phyloP scores from a whole-genome alignment of 352 stramenopile species.

The Pythium brachiatum region DNA sequence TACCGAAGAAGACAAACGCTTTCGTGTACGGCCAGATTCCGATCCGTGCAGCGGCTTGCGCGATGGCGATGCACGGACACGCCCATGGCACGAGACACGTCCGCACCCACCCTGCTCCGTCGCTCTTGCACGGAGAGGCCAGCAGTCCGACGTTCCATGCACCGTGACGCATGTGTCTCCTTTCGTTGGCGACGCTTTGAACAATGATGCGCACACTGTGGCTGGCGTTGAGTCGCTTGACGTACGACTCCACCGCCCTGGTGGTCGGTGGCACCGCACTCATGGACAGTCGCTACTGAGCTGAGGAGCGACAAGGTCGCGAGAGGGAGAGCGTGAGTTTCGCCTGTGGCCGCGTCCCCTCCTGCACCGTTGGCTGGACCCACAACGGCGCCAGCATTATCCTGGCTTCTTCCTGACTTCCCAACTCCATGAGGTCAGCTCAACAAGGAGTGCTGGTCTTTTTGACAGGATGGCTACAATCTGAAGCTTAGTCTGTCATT shows the following conservation, averaged over 20 bases:
- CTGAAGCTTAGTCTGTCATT: not conserved
- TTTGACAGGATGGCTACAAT: not conserved
- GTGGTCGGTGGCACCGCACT: not conserved
- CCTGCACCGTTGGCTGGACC: not conserved
- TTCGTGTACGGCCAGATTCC: slow-evolving; percentile 14
- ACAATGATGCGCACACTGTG: slow-evolving; percentile 28
- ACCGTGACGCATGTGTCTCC: slow-evolving; percentile 14
- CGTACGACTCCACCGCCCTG: slow-evolving; percentile 8
- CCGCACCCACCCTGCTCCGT: slow-evolving; percentile 4
- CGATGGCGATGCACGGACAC: slow-evolving; percentile 20
- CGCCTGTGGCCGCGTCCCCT: not conserved
- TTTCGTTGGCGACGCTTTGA: slow-evolving; percentile 18
- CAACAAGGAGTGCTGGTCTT: not conserved
- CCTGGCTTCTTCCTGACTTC: not conserved
- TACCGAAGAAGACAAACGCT: slow-evolving; percentile 13
- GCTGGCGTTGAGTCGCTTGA: slow-evolving; percentile 15
- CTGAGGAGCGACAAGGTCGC: not conserved
- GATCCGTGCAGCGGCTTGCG: slow-evolving; percentile 14
- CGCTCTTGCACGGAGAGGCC: slow-evolving; percentile 6
- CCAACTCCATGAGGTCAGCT: not conserved
- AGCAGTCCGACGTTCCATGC: slow-evolving; percentile 12
- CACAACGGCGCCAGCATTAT: not conserved
- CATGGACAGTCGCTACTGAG: not conserved
- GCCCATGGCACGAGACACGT: slow-evolving; percentile 19
- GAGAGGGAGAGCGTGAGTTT: not conserved